phyloP scores from a whole-genome alignment of 2,329 filamentous ascomycete species.

The Cercospora sp. region DNA sequence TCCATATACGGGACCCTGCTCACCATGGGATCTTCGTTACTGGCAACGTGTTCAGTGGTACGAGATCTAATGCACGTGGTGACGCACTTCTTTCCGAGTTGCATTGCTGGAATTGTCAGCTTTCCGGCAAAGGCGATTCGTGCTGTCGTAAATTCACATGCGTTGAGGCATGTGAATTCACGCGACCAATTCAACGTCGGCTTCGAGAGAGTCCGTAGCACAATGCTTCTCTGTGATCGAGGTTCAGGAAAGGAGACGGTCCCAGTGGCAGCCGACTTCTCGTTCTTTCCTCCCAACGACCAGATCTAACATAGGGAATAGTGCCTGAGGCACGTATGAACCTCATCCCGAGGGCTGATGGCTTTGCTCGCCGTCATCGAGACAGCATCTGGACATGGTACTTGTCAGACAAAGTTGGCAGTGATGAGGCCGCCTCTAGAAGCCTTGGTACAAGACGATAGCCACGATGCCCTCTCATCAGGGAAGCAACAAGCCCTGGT shows the following conservation, averaged over 20 bases:
- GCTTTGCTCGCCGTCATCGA: neutral
- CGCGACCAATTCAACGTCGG: neutral
- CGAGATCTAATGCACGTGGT: neutral
- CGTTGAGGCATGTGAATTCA: constrained; percentile 2
- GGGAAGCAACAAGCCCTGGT: neutral
- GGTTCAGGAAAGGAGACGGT: neutral
- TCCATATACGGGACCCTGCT: neutral
- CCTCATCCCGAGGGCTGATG: neutral
- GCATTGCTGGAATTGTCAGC: neutral
- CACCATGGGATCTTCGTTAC: neutral
- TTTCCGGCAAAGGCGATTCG: neutral
- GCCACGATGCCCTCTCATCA: neutral
- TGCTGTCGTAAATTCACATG: neutral
- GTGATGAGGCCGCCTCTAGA: neutral
- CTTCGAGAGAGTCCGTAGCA: neutral
- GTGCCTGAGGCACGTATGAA: neutral
- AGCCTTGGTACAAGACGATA: neutral
- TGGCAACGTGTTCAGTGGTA: neutral
- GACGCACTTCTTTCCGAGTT: neutral
- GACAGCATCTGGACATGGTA: neutral
- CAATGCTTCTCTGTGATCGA: neutral
- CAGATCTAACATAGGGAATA: neutral
- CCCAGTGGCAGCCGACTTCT: neutral
- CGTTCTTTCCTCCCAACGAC: neutral
- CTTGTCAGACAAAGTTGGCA: neutral